A percentile compares a stretch with the other conserved stretches of the same genome.
phyloP scores from a whole-genome alignment of 148 eudicot species.

The Vaccinium vitisidaea region DNA sequence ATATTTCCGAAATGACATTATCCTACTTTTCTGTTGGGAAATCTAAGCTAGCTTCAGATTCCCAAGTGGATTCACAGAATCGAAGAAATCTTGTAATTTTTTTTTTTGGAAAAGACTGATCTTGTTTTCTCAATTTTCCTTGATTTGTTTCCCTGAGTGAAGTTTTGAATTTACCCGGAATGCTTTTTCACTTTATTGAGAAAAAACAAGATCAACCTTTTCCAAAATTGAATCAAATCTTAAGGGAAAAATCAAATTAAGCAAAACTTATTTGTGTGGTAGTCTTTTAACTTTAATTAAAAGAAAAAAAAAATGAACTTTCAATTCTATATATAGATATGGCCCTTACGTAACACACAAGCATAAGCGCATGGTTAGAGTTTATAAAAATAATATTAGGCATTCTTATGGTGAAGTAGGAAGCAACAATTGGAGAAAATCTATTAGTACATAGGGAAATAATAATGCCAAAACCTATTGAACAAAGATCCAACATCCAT shows the following conservation, averaged over 20 bases:
- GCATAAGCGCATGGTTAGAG: no score
- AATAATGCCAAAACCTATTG: no score
- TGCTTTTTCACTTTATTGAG: background rate
- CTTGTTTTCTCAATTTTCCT: background rate
- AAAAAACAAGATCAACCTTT: background rate
- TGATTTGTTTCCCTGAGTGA: background rate
- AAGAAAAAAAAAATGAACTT: no score
- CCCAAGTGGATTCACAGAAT: background rate
- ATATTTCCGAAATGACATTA: background rate
- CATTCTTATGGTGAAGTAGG: background rate
- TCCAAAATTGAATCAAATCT: background rate
- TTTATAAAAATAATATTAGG: no score
- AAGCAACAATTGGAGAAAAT: background rate
- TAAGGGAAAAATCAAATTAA: background rate
- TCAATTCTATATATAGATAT: no score
- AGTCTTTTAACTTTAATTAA: background rate
- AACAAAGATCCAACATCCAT: no score
- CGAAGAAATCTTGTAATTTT: background rate
- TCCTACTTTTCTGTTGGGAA: background rate
- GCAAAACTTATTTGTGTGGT: background rate
- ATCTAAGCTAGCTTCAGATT: background rate
- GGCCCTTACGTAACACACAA: no score
- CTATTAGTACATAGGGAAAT: background rate
- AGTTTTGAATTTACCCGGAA: background rate
- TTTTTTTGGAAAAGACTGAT: background rate